Evolutionary conservation across 208 protist genomes (phyloP), one percentile per base, ranked within the genome.

Genomic region (Vickermania spadyakhi): DNA sequence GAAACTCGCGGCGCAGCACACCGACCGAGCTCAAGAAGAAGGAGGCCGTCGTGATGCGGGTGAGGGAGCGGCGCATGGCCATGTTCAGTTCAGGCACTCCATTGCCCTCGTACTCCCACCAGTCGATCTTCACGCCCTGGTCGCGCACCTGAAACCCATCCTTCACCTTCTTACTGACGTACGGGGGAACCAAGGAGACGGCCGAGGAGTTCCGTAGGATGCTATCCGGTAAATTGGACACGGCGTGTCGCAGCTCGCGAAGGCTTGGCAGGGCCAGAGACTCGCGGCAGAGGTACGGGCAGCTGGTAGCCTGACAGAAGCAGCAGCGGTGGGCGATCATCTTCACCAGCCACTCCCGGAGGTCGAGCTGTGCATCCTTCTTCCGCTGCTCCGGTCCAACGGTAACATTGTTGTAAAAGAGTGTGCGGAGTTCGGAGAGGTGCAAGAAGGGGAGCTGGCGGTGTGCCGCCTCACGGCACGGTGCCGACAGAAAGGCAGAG

Each of bases 191-290:
- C 11, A 59, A 5, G 26, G 13, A 7, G 13, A 25, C 56, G 62
- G n/a, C 23, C 23, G 29, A 56, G 3, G 60, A 21, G 41, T 77
- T 70, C 18, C 64, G 54, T 28, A 66, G 66, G 26, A 81, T 55
- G 2, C n/a, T 61, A 42, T 41, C 52, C 18, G 78, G 78, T 28
- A 85, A 52, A 5, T 73, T 70, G 49, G 55, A 29, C 27, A 85
- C 55, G 60, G 70, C 70, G 0, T 27, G 52, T 13, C 78, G 78
- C 54, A 85, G 61, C 65, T 85, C 70, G 26, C 66, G 70, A 3
- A 63, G 64, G 18, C 70, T 76, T n/a, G 78, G 78, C 28, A 68
- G 55, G 1, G 63, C 51, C 23, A 68, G 29, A 28, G 56, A 41
- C 42, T 60, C 21, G 3, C n/a, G 2, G 23, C 13, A 23, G 18